Evolutionary conservation across 2,329 filamentous ascomycete species (phyloP).

Genomic region (Tolypocladium paradoxum): DNA sequence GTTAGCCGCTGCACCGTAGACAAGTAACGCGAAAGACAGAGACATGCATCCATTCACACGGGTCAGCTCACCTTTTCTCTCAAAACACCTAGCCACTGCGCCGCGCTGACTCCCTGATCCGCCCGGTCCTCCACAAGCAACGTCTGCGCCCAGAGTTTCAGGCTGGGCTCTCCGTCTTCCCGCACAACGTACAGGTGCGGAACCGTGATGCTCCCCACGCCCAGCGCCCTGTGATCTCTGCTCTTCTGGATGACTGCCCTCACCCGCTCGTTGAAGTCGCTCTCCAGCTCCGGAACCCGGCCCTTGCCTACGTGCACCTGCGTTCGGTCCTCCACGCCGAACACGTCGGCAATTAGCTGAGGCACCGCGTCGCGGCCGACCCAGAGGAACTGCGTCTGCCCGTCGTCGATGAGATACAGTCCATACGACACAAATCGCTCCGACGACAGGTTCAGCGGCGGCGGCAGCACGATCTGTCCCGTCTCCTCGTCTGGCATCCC

Average conservation of each 20-base stretch:
- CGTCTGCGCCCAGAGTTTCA: constrained; percentile 96
- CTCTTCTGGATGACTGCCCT: constrained; percentile 88
- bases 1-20: background rate
- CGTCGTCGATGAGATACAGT: constrained; percentile 92
- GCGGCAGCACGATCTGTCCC: constrained; percentile 81
- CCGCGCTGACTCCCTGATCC: constrained; percentile 85
- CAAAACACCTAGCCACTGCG: constrained; percentile 85
- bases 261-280: constrained; percentile 93
- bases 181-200: constrained; percentile 89
- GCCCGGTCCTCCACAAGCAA: constrained; percentile 89
- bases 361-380: constrained; percentile 86
- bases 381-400: constrained; percentile 97
- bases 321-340: constrained; percentile 73
- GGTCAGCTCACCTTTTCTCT: constrained; percentile 73
- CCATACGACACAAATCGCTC: constrained; percentile 82
- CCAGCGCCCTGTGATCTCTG: constrained; percentile 72
- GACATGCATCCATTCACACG: background rate
- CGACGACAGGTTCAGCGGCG: constrained; percentile 75
- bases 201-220: constrained; percentile 85
- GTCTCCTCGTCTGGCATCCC: constrained; percentile 77
- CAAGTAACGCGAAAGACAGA: background rate
- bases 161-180: constrained; percentile 88
- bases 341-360: constrained; percentile 80
- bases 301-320: constrained; percentile 88
- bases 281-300: constrained; percentile 75